Evolutionary conservation across 2,329 filamentous ascomycete species (phyloP).

Genomic region (Phialemoniopsis sp.): DNA sequence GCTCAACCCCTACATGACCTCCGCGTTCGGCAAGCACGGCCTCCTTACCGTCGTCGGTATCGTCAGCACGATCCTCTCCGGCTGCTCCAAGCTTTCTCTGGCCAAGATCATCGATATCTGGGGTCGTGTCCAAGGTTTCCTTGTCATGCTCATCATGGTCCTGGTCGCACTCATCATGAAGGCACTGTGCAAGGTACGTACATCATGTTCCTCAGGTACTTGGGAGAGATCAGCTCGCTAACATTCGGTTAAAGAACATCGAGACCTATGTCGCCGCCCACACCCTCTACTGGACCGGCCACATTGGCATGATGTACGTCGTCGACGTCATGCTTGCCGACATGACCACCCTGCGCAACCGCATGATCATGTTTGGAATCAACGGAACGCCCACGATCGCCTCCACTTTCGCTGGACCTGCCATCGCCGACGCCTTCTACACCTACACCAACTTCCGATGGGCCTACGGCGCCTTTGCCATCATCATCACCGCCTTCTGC

Average conservation of each 20-base stretch:
- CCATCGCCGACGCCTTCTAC: slow-evolving; percentile 33
- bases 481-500: slow-evolving; percentile 50
- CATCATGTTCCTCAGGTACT: too few species aligned
- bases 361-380: slow-evolving; percentile 35
- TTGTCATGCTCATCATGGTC: slow-evolving; percentile 34
- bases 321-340: slow-evolving; percentile 38
- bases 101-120: slow-evolving; percentile 46
- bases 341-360: slow-evolving; percentile 35
- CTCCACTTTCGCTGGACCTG: slow-evolving; percentile 38
- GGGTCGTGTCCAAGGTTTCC: slow-evolving; percentile 41
- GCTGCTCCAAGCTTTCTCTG: slow-evolving; percentile 31
- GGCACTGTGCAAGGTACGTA: slow-evolving; percentile 54
- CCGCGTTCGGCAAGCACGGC: slow-evolving; percentile 59
- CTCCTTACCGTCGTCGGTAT: slow-evolving; percentile 62
- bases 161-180: slow-evolving; percentile 58
- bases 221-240: too few species aligned
- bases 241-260: too few species aligned
- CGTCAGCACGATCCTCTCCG: slow-evolving; percentile 43
- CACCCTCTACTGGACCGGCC: slow-evolving; percentile 61
- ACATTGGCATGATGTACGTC: slow-evolving; percentile 32
- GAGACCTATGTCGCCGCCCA: slow-evolving; percentile 56
- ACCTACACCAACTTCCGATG: slow-evolving; percentile 33
- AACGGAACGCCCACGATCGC: slow-evolving; percentile 39
- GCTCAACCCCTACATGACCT: slow-evolving; percentile 62
- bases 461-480: slow-evolving; percentile 58